Base-by-base conservation (phyloP, 768 basidiomycete genomes). In the Trametes cingulata region DNA sequence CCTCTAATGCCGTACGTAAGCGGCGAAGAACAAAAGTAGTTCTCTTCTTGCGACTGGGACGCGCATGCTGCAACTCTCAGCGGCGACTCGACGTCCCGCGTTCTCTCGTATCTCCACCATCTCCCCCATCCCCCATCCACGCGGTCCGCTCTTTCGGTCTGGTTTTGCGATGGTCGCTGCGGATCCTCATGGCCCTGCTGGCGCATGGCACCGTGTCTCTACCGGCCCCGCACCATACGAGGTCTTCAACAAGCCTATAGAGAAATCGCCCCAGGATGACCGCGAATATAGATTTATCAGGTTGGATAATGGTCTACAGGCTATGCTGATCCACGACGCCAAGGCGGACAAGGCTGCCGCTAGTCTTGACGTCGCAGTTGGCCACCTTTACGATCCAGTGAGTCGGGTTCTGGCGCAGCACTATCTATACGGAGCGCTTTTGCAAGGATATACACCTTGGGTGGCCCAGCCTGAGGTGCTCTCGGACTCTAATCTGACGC, bases 301-400 rank as follows among this genome's bases (percentile, higher is more conserved):
- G 48, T 82, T 99, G n/a, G 80, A 86, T 7, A 99, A 98, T 69
- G 94, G 91, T 3, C 75, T 99, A n/a, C 87, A 91, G 61, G 94
- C 87, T 0, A 83, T 89, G 64, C 74, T 99, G 24, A 80, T 98
- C 14, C 87, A 87, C 56, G 96, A 99, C 71, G 74, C 83, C 0
- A 86, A 85, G 63, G 86, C 95, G 6, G 97, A 99, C 76, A 97
- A 95, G 75, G 91, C 93, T 12, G 93, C 95, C 0, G 97, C 96
- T 2, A 92, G 93, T 69, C 80, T 99, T 68, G 92, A 96, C 74
- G 94, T 98, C 52, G 88, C 89, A 36, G 95, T 98, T 2, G 97
- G 97, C 4, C 95, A 98, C 74, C 74, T 99, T 53, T 85, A 83
- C 43, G 97, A 99, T 74, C 97, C 97, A 15, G 93, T 93, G 70